These are phyloP conservation scores for Boletus sp. DNA, from an alignment of 768 basidiomycete species.

Conservation along the genomic window DNA sequence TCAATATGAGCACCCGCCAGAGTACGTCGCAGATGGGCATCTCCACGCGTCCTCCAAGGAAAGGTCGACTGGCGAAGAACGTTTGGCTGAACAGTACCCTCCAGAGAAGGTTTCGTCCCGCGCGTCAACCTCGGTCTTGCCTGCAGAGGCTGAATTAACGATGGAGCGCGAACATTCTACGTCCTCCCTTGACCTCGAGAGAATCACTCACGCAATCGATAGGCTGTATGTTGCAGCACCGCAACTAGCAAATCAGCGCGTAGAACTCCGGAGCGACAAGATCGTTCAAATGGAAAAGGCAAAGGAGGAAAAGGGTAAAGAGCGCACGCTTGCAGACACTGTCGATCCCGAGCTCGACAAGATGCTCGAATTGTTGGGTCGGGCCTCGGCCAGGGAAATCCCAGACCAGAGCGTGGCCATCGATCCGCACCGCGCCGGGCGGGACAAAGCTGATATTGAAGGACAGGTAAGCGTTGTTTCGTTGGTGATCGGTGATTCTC, in stretches of 20 bases:
- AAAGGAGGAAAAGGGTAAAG: slow-evolving; percentile 50
- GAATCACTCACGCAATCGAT: slow-evolving; percentile 86
- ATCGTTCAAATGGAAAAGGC: slow-evolving; percentile 74
- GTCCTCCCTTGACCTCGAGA: slow-evolving; percentile 74
- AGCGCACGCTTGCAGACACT: slow-evolving; percentile 37
- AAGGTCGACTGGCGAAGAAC: slow-evolving; percentile 9
- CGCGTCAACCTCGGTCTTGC: background rate
- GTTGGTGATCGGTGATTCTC: slow-evolving; percentile 1
- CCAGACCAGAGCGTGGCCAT: slow-evolving; percentile 69
- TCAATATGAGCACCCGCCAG: slow-evolving; percentile 26
- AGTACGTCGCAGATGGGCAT: slow-evolving; percentile 19
- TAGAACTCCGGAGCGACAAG: slow-evolving; percentile 78
- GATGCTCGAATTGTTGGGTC: slow-evolving; percentile 69
- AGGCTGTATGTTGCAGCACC: slow-evolving; percentile 83
- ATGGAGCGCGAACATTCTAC: background rate
- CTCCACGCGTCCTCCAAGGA: slow-evolving; percentile 3
- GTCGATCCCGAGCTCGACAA: slow-evolving; percentile 55
- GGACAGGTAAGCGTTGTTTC: slow-evolving; percentile 52
- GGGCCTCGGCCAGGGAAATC: slow-evolving; percentile 66
- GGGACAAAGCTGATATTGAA: slow-evolving; percentile 57
- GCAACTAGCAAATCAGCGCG: slow-evolving; percentile 88
- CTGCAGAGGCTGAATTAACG: background rate
- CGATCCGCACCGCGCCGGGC: slow-evolving; percentile 56
- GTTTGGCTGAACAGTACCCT: slow-evolving; percentile 13
- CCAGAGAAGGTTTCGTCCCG: slow-evolving; percentile 19